Evolutionary conservation across 345 rosid genomes (phyloP), one percentile per base, ranked within the genome.

Genomic region (Aethionema arabicum): DNA sequence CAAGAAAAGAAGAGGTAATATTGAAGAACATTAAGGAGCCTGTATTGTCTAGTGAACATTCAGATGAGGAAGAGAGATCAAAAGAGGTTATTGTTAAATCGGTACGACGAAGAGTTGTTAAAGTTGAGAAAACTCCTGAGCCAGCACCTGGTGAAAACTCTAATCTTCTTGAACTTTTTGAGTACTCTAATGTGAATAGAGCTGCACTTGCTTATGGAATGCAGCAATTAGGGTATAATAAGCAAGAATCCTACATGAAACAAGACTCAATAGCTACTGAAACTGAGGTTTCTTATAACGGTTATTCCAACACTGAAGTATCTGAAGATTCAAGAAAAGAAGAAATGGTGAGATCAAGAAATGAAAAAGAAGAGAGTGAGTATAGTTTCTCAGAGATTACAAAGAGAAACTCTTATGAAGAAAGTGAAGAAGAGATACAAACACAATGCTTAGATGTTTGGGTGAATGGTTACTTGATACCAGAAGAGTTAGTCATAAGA

Each of bases 391-490:
- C 67, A 27, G 79, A 75, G 68, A 48, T 74, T 15, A 67, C 73
- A 55, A 70, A 65, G 73, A 63, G 70, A 60, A 73, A 70, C 55
- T 59, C 76, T 38, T 52, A 60, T 10, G 74, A 77, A 44, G 72
- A 76, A 43, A 33, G 37, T 32, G 37, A n/a, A 6, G 79, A 74
- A 35, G 68, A 62, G 57, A 62, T 36, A 64, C 31, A 61, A 49
- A 7, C 29, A 47, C 27, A 21, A 21, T 21, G 27, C 2, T 29
- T 59, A 52, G 69, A 74, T 55, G 86, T 88, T 32, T 78, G 76
- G 14, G 79, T 89, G 21, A 84, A 86, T 31, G 91, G 87, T 47
- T 84, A 83, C 67, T 64, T 50, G 16, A 78, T 89, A 74, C 79
- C 86, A 0, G 82, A 82, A 31, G 77, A 55, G 29, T 21, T 61